Base-by-base conservation (phyloP, 345 rosid species). In the Populus deltoides region DNA sequence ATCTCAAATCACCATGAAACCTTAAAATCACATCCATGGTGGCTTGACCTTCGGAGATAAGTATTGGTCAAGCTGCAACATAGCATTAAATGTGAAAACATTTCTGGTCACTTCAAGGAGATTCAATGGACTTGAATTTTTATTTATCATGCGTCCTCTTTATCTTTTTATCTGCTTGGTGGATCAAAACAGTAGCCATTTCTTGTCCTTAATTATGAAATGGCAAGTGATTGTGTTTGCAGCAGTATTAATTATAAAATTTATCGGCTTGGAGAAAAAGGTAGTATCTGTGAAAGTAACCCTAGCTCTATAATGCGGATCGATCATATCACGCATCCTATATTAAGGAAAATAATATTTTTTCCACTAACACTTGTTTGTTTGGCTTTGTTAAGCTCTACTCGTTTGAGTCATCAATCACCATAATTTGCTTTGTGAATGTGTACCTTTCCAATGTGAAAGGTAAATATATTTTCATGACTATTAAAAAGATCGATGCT, bases 381-480 rank as follows among this genome's bases (percentile, higher is more conserved):
- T 71, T 72, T 77, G 68, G 75, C 79, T 62, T 41, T 74, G 59
- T 73, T 81, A 45, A 78, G 62, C 77, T 68, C 61, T 75, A 27
- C 73, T 75, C 62, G 25, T 66, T 67, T 55, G 68, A 79, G 49
- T 72, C 47, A 71, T 22, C 72, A 16, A 36, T 73, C 80, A 63
- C 73, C 62, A 55, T 70, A 45, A 78, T 65, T 31, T 61, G 17
- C 38, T 49, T 73, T 51, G 73, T 76, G 81, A 66, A 70, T 73
- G 27, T 22, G 75, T 78, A 45, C 49, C 82, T 82, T 69, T 82
- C 80, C 39, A 9, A 0, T 31, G 18, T 75, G 80, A 78, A 55
- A 80, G 43, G 36, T 53, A 75, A 65, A 18, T 17, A 20, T 29
- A 5, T 72, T 38, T 36, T 61, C 70, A 39, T 25, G 33, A 35